These are phyloP conservation scores for Lipomyces lipofer DNA, from an alignment of 805 yeast species.

Conservation along the genomic window DNA sequence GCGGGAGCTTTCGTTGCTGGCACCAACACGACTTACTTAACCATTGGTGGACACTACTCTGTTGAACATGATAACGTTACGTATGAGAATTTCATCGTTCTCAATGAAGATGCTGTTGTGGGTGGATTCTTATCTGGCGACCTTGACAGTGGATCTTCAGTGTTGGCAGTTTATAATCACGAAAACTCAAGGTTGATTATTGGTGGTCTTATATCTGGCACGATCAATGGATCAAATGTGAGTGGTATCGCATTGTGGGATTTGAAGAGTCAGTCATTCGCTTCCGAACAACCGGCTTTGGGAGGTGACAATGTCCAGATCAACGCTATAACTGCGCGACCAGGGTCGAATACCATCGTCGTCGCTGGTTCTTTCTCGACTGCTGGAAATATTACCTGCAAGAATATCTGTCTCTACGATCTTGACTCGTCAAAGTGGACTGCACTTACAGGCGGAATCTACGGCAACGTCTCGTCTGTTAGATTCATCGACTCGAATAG, in stretches of 20 bases:
- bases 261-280: conserved; percentile 45
- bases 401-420: conserved; percentile 66
- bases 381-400: conserved; percentile 60
- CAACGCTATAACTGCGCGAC: conserved; percentile 45
- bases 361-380: conserved; percentile 73
- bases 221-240: conserved; percentile 32
- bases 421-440: conserved; percentile 58
- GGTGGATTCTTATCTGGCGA: conserved; percentile 31
- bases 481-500: conserved; percentile 47
- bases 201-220: conserved; percentile 41
- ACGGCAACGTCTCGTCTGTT: conserved; percentile 59
- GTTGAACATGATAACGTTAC: conserved; percentile 29
- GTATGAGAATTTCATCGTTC: conserved; percentile 38
- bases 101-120: conserved; percentile 34
- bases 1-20: conserved; percentile 50
- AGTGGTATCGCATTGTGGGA: conserved; percentile 57
- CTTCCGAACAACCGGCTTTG: conserved; percentile 50
- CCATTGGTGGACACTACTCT: conserved; percentile 60
- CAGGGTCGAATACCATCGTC: conserved; percentile 48
- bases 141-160: conserved; percentile 24
- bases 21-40: conserved; percentile 42
- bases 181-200: conserved; percentile 33
- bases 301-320: conserved; percentile 45
- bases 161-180: conserved; percentile 35
- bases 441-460: conserved; percentile 39